Evolutionary conservation across 768 basidiomycete genomes (phyloP).

Genomic region (Cystobasidium onofrii): DNA sequence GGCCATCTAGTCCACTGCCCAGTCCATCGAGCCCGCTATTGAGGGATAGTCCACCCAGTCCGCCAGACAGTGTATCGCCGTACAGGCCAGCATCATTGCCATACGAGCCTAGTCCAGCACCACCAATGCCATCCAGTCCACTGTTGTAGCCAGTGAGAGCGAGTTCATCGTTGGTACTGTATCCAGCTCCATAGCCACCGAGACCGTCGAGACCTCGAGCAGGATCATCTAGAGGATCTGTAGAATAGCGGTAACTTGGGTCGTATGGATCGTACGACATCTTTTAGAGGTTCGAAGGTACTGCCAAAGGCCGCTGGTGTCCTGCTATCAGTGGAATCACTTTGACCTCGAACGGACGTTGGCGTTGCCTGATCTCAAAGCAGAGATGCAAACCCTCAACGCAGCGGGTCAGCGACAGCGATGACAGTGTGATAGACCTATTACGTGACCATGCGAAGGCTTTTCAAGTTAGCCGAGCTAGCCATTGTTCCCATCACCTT

Average conservation of each 20-base stretch:
- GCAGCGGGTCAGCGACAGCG: too few relatives aligned
- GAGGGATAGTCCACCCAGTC: neutral
- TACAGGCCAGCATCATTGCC: conserved; percentile 2
- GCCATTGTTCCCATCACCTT: neutral
- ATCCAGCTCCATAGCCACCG: neutral
- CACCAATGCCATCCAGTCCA: neutral
- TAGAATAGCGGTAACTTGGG: neutral
- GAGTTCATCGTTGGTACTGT: neutral
- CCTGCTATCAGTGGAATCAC: too few relatives aligned
- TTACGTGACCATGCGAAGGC: neutral
- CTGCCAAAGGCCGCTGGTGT: too few relatives aligned
- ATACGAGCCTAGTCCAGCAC: neutral
- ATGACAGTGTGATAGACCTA: neutral
- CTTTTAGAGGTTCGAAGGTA: neutral
- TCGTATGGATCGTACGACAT: conserved; percentile 6
- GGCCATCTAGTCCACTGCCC: neutral
- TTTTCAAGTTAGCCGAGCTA: too few relatives aligned
- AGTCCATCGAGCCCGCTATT: neutral
- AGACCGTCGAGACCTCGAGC: neutral
- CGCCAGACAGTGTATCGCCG: neutral
- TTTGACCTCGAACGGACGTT: too few relatives aligned
- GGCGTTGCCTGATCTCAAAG: too few relatives aligned
- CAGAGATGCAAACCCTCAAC: too few relatives aligned
- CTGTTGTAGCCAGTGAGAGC: neutral
- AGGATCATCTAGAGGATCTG: neutral